phyloP scores from a whole-genome alignment of 2,329 filamentous ascomycete species.

The Aspergillus costaricaensis region DNA sequence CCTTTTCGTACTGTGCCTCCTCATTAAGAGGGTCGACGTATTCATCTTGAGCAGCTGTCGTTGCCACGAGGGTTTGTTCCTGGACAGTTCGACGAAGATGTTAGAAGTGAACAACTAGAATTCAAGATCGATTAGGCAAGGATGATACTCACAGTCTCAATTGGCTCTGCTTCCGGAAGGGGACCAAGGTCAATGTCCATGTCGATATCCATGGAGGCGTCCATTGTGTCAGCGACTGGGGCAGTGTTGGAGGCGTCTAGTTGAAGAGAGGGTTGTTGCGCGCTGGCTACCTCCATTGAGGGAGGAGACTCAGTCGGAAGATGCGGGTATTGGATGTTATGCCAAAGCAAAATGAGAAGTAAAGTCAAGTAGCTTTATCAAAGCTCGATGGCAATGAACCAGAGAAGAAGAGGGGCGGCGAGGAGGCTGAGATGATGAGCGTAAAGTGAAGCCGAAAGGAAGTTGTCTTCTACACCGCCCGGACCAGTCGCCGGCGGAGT shows the following conservation, averaged over 20 bases:
- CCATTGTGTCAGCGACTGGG: conserved; percentile 23
- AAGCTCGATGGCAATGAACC: not conserved
- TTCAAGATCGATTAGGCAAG: conserved; percentile 7
- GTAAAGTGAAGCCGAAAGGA: conserved; percentile 8
- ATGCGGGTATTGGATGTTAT: not conserved
- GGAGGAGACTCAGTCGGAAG: not conserved
- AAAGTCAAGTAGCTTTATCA: not conserved
- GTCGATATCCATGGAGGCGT: conserved; percentile 66
- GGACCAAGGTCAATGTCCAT: conserved; percentile 66
- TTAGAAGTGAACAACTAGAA: not conserved
- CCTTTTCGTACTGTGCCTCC: conserved; percentile 57
- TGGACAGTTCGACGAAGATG: conserved; percentile 13
- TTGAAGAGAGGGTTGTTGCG: conserved; percentile 12
- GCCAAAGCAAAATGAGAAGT: not conserved
- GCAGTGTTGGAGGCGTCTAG: conserved; percentile 3
- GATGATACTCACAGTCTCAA: conserved; percentile 33
- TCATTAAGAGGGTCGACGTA: conserved; percentile 31
- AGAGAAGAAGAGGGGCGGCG: not conserved
- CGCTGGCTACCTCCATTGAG: conserved; percentile 8
- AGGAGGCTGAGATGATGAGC: conserved; percentile 2
- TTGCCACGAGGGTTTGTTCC: conserved; percentile 23
- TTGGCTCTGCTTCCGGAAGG: conserved; percentile 45
- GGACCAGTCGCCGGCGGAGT: conserved; percentile 1
- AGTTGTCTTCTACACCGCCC: conserved; percentile 6
- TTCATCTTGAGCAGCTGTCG: conserved; percentile 22